Percentiles rank a stretch among this genome's conserved stretches.
phyloP scores from a whole-genome alignment of 345 rosid species.

The Moricandia moricandioides region DNA sequence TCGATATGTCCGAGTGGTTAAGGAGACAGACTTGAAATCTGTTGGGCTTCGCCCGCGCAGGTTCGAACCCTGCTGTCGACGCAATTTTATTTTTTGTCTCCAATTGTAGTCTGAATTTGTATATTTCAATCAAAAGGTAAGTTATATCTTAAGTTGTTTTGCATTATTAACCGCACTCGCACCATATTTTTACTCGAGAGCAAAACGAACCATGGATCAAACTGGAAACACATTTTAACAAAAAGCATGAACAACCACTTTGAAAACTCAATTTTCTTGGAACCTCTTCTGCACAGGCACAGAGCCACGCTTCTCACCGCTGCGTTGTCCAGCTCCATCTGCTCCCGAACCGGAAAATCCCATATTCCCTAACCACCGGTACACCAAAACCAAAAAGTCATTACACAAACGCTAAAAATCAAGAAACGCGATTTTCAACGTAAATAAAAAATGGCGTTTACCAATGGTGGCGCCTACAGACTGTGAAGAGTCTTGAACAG shows the following conservation, averaged over 20 bases:
- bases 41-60: conserved; percentile 72
- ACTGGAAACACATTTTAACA: not conserved
- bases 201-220: not conserved
- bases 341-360: conserved; percentile 27
- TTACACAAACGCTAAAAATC: not conserved
- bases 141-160: not conserved
- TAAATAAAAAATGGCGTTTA: not conserved
- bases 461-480: conserved; percentile 35
- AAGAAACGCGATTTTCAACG: not conserved
- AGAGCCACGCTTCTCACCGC: not conserved
- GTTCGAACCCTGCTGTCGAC: conserved; percentile 89
- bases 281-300: conserved; percentile 32
- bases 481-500: conserved; percentile 34
- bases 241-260: not conserved
- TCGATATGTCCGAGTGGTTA: conserved; percentile 99
- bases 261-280: conserved; percentile 45
- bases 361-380: conserved; percentile 24
- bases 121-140: not conserved
- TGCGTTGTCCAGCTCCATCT: conserved; percentile 5
- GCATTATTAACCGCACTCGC: not conserved
- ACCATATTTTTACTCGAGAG: too few relatives aligned
- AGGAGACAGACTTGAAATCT: conserved; percentile 99
- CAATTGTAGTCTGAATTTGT: too few relatives aligned
- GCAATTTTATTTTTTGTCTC: not conserved
- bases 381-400: not conserved